Conservation (phyloP, 495 filamentous ascomycete genomes). For the Trichoderma erinaceum region DNA sequence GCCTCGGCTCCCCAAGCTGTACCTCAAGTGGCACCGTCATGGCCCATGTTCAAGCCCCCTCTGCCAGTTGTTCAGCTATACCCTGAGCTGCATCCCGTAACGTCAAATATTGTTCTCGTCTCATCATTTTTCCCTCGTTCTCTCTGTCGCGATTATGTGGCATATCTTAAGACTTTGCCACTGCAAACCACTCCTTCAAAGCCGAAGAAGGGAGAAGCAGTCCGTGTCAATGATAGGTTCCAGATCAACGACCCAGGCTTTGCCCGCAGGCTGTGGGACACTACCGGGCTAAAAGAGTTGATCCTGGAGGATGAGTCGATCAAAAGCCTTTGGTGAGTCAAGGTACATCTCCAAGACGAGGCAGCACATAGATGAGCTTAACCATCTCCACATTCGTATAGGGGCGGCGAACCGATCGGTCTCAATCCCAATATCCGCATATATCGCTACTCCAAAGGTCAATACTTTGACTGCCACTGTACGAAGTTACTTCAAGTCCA, state of each 20-base stretch:
- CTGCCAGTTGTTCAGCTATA: conserved; percentile 63
- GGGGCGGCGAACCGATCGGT: conserved; percentile 81
- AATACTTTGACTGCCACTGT: conserved; percentile 90
- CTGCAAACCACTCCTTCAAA: conserved; percentile 75
- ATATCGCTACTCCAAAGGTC: conserved; percentile 81
- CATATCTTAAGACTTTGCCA: conserved; percentile 68
- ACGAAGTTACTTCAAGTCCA: conserved; percentile 16
- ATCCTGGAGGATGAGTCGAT: conserved; percentile 32
- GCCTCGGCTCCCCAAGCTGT: conserved; percentile 17
- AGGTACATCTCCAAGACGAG: background rate
- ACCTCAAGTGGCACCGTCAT: conserved; percentile 46
- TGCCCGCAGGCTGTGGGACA: conserved; percentile 65
- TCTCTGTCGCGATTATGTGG: conserved; percentile 75
- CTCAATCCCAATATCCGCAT: conserved; percentile 85
- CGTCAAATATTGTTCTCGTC: conserved; percentile 68
- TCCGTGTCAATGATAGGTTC: conserved; percentile 87
- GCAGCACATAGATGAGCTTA: background rate
- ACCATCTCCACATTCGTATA: conserved; percentile 26
- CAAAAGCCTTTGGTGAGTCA: conserved; percentile 21
- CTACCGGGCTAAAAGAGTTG: conserved; percentile 53
- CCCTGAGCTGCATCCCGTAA: conserved; percentile 43
- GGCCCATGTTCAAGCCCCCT: conserved; percentile 72
- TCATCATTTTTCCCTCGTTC: conserved; percentile 70
- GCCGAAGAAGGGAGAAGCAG: conserved; percentile 78
- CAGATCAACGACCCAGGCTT: conserved; percentile 74